These are phyloP conservation scores for Candida sanyaensis DNA, from an alignment of 1,139 yeast genomes.

Conservation along the genomic window DNA sequence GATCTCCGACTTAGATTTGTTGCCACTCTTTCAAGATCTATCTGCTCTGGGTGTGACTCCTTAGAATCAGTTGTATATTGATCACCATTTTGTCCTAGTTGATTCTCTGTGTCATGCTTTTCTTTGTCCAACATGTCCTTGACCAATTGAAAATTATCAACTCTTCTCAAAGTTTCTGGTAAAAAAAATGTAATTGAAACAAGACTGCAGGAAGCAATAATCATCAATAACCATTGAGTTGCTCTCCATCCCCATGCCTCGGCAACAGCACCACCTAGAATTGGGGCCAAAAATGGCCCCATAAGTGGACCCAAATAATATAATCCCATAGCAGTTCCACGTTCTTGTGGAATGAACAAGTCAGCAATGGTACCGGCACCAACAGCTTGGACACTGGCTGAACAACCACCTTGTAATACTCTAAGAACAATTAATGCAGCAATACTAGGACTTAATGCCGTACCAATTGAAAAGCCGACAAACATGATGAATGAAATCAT, in stretches of 20 bases:
- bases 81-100: slow-evolving; percentile 18
- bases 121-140: slow-evolving; percentile 34
- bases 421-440: slow-evolving; percentile 67
- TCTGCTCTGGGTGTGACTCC: neutral
- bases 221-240: slow-evolving; percentile 83
- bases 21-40: slow-evolving; percentile 18
- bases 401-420: slow-evolving; percentile 74
- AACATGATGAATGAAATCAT: slow-evolving; percentile 65
- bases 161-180: slow-evolving; percentile 74
- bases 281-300: slow-evolving; percentile 82
- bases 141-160: slow-evolving; percentile 52
- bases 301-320: slow-evolving; percentile 80
- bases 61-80: slow-evolving; percentile 2
- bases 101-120: slow-evolving; percentile 16
- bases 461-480: slow-evolving; percentile 68
- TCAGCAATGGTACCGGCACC: slow-evolving; percentile 91
- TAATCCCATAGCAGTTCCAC: slow-evolving; percentile 82
- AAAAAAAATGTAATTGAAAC: slow-evolving; percentile 53
- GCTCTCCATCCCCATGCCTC: slow-evolving; percentile 85
- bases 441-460: slow-evolving; percentile 66
- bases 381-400: slow-evolving; percentile 85
- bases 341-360: slow-evolving; percentile 61
- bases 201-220: slow-evolving; percentile 58
- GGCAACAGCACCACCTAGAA: slow-evolving; percentile 76
- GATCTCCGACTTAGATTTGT: slow-evolving; percentile 11